Base-by-base conservation (phyloP, 139 green algal species). In the Chlamydomonas schloesseri region DNA sequence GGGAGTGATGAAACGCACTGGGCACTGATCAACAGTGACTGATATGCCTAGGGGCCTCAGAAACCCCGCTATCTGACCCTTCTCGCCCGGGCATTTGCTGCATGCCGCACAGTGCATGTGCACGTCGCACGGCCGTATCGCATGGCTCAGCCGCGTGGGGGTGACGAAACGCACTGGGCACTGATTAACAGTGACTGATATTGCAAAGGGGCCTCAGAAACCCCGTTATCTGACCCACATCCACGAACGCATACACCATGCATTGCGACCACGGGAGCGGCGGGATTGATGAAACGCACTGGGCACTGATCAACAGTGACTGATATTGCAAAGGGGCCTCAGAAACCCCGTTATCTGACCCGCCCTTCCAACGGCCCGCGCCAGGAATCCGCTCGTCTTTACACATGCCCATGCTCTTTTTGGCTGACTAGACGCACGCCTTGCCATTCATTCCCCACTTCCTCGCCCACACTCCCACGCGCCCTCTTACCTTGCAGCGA, bases 161-260 rank as follows among this genome's bases (percentile, higher is more conserved):
- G 58, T 92, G 92, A 95, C 81, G 92, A 93, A 79, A 80, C 77
- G 92, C 92, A 95, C 91, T 95, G 92, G 92, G 92, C 92, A 95
- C 92, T 91, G 91, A 94, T 31, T 11, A 36, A 62, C 76, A 65
- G 24, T 92, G 87, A 91, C 57, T 74, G 81, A 90, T 70, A 67
- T 71, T 37, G 36, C 58, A 36, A 26, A 81, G 71, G 88, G 92
- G 90, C 89, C 92, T 91, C 89, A 94, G 91, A 95, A 94, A 95
- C 90, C 92, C 92, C 91, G 86, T 11, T 70, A 85, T 76, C 79
- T 73, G 79, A 85, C 77, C 77, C 77, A 50, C 42, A 50, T 13
- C 42, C 42, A 50, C 42, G 42, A 5, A 50, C 42, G 6, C 42
- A 50, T 8, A 50, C 42, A 50, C 42, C 42, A 50, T 13, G 42